Base-by-base conservation (phyloP, 2,329 filamentous ascomycete species). In the Ramularia endophylla region DNA sequence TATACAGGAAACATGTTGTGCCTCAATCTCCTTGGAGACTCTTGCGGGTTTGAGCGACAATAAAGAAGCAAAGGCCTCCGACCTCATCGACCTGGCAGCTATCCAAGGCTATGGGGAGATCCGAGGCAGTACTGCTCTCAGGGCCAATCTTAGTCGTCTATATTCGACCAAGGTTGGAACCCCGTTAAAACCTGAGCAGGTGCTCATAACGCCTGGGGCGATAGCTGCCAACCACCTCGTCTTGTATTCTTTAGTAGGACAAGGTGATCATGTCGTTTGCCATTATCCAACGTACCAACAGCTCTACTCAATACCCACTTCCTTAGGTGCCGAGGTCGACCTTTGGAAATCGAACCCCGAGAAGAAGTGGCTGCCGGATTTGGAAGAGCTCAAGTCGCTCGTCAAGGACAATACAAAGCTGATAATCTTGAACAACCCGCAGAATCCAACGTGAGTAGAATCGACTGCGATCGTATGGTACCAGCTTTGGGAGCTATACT, bases 281-380 rank as follows among this genome's bases (percentile, higher is more conserved):
- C 84, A 92, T 43, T 86, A 88, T 59, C 87, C 88, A 9, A 90
- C 86, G 1, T 94, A 92, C 56, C 85, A 92, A 61, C 86, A 92
- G 55, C 73, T 94, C 1, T 92, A 90, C 58, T 71, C 79, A 8
- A 77, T 94, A 1, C 86, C 87, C 0, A 71, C 73, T 51, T 83
- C 80, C 27, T 66, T 94, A 4, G 87, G 87, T 0, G 86, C 85
- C 1, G 77, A 86, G 44, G 83, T 94, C 12, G 80, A 80, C 30
- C 62, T 90, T 8, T 94, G 87, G 87, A 79, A 77, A 58, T 71
- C 87, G 7, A 74, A 72, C 36, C 71, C 76, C 28, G 70, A 78
- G 16, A 74, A 85, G 36, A 72, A 74, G 12, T 92, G 82, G 69
- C 65, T 82, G 5, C 78, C 85, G 0, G 73, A 87, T 48, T 61